Evolutionary conservation across 352 stramenopile species (phyloP), one percentile per base, ranked within the genome.

Genomic region (Globisporangium middletonii): DNA sequence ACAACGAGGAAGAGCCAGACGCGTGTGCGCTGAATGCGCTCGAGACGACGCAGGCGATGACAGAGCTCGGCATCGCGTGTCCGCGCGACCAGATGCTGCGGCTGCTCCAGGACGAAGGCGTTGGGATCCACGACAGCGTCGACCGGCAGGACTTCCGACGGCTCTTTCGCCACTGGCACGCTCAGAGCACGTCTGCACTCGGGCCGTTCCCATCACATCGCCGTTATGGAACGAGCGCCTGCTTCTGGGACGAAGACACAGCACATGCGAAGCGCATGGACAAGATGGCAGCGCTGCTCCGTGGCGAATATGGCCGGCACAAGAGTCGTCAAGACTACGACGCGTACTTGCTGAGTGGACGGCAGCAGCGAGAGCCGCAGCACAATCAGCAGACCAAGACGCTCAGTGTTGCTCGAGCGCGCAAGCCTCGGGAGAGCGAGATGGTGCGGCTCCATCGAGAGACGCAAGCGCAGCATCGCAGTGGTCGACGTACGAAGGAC

Each of bases 11-110:
- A 46, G 42, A 60, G 15, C 3, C 4, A 26, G 56, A 27, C 9
- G 58, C 8, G 2, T n/a, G 42, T 4, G 64, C 62, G 47, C 23
- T 86, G 30, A 76, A 68, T 37, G 69, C 68, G 6, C 58, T 86
- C 2, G 75, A 89, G 56, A 77, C 79, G 7, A 71, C 77, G 4
- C 83, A 93, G 68, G 83, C 80, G 43, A 63, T 85, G n/a, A 59
- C 79, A n/a, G 79, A 92, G 37, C 66, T 93, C 23, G 80, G 79
- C 15, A 57, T 79, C n/a, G 66, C 60, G 26, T 87, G 75, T 37
- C 83, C 74, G 23, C 77, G 69, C 5, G 77, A 84, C 42, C 79
- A 88, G 62, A 59, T 89, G 18, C 49, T 92, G 50, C 69, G 75
- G 2, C 82, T 77, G 48, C 63, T 92, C 1, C 68, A 83, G 26